Percentiles rank a stretch among this genome's conserved stretches.
Evolutionary conservation across 768 basidiomycete species (phyloP).

Genomic region (Trametes cinnabarina): DNA sequence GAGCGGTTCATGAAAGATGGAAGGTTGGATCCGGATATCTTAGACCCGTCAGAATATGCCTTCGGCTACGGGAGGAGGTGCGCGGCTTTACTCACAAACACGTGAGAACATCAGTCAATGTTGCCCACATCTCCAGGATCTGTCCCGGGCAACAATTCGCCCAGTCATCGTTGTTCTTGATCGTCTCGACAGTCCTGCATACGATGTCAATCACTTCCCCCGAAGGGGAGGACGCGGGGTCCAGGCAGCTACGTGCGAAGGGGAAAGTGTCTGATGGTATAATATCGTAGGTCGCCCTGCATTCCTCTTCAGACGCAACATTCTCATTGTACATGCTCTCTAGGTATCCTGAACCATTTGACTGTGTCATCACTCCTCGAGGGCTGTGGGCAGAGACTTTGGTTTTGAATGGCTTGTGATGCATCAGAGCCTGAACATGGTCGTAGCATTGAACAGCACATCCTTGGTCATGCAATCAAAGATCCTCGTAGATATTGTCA

Average conservation of each 20-base stretch:
- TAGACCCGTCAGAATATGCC: slow-evolving; percentile 12
- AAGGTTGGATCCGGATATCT: background rate
- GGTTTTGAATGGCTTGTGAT: background rate
- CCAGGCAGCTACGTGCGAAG: background rate
- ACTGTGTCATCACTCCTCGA: slow-evolving; percentile 24
- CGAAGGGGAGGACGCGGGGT: slow-evolving; percentile 1
- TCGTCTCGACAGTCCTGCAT: slow-evolving; percentile 15
- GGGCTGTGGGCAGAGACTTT: slow-evolving; percentile 13
- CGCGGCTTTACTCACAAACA: background rate
- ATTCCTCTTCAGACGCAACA: too few relatives aligned
- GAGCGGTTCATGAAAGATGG: slow-evolving; percentile 32
- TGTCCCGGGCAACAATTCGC: slow-evolving; percentile 29
- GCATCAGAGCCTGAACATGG: background rate
- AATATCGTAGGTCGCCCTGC: slow-evolving; percentile 11
- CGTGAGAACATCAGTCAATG: too few relatives aligned
- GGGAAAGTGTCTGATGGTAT: slow-evolving; percentile 5
- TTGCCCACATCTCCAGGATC: slow-evolving; percentile 6
- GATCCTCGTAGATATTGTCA: too few relatives aligned
- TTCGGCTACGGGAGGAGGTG: background rate
- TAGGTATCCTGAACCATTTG: slow-evolving; percentile 26
- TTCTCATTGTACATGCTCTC: too few relatives aligned
- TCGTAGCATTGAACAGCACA: too few relatives aligned
- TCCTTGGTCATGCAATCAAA: too few relatives aligned
- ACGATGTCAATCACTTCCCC: background rate
- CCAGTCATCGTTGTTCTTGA: slow-evolving; percentile 11